These are phyloP conservation scores for Pilaira anomala DNA, from an alignment of 192 early-diverging fungal species.

Conservation along the genomic window DNA sequence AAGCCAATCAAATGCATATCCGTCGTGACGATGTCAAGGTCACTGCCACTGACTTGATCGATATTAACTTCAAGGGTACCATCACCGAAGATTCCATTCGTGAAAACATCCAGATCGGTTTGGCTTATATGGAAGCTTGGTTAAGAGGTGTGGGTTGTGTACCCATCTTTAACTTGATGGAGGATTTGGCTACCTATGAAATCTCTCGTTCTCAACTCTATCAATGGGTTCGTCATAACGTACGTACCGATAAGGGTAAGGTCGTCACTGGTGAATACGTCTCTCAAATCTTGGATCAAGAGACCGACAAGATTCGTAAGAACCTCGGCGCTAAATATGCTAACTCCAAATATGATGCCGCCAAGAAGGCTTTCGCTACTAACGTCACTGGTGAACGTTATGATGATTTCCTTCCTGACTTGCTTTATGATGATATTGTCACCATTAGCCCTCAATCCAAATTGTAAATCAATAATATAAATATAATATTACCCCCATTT, in stretches of 20 bases:
- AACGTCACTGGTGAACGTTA: slow-evolving; percentile 85
- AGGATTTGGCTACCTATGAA: slow-evolving; percentile 97
- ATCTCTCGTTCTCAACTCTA: slow-evolving; percentile 95
- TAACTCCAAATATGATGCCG: slow-evolving; percentile 60
- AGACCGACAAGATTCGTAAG: slow-evolving; percentile 70
- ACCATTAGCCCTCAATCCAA: slow-evolving; percentile 30
- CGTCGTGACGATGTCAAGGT: slow-evolving; percentile 91
- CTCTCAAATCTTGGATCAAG: slow-evolving; percentile 82
- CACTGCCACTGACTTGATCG: slow-evolving; percentile 77
- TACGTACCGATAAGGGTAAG: slow-evolving; percentile 78
- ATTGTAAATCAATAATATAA: too few relatives aligned
- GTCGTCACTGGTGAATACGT: slow-evolving; percentile 77
- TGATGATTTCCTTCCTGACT: slow-evolving; percentile 91
- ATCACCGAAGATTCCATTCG: slow-evolving; percentile 92
- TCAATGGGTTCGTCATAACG: slow-evolving; percentile 93
- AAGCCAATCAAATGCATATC: slow-evolving; percentile 92
- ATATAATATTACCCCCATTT: too few relatives aligned
- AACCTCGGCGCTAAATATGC: slow-evolving; percentile 62
- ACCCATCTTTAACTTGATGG: slow-evolving; percentile 98
- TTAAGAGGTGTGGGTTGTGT: slow-evolving; percentile 93
- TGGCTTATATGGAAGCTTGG: slow-evolving; percentile 97
- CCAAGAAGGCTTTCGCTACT: slow-evolving; percentile 64
- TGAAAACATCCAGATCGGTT: slow-evolving; percentile 87
- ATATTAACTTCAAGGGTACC: slow-evolving; percentile 66
- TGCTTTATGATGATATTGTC: slow-evolving; percentile 89